Base-by-base conservation (phyloP, 192 early-diverging fungal genomes). In the Coemansia sp. region DNA sequence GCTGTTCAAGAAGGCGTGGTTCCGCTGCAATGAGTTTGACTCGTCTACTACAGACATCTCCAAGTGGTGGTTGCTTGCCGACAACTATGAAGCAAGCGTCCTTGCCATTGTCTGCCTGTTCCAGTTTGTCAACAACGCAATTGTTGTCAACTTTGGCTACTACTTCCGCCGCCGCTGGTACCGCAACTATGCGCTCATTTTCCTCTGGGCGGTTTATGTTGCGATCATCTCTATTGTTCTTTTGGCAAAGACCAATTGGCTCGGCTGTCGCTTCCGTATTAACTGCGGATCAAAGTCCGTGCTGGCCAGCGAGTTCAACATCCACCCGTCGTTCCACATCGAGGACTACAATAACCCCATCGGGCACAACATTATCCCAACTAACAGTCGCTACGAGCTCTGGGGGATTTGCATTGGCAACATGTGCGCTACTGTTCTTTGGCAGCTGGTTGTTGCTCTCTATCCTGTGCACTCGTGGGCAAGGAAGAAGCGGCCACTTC, bases 11-110 rank as follows among this genome's bases (percentile, higher is more conserved):
- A 84, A 90, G 67, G 15, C 38, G 15, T 92, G 84, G 84, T 91
- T 88, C 76, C 71, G 75, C 39, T 92, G 91, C 78, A 76, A 90
- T 69, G 87, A 91, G 75, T 90, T 92, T 70, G 88, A 92, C 67
- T 81, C 85, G 4, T 60, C 69, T 7, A 67, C 83, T 45, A 83
- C 78, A 48, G 88, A 92, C 62, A 67, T 89, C 16, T 63, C 86
- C 24, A 86, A 87, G 30, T 92, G 91, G 91, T 92, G 89, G 89
- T 72, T 91, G 60, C 73, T 92, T 15, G 88, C 81, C 4, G 91
- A 92, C 68, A 92, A 91, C 69, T 92, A 84, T 73, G 90, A 92
- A 83, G 85, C 86, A 21, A 76, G 68, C 45, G 69, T 84, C 6
- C 66, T 88, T 20, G 76, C 85, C n/a, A 57, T 90, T 21, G 62